Conservation (phyloP, 176 grass and related monocot genomes). For the Ensete ventricosum region DNA sequence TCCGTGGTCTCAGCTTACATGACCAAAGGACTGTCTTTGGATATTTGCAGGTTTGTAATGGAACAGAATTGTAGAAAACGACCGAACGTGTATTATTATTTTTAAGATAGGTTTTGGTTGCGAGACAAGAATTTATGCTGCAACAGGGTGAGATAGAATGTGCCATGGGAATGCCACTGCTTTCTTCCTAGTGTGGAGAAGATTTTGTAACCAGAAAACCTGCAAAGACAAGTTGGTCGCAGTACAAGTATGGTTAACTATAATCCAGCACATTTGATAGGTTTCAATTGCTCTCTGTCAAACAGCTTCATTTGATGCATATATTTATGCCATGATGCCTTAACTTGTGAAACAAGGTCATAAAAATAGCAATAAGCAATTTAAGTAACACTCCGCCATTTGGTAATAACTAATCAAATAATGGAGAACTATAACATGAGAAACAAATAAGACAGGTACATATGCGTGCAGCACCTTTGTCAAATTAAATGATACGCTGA, state of each 20-base stretch:
- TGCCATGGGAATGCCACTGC: conserved; percentile 37
- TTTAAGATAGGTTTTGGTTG: conserved; percentile 23
- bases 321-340: too few relatives aligned
- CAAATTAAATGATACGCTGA: too few relatives aligned
- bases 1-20: conserved; percentile 24
- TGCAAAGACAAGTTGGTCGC: not conserved
- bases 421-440: too few relatives aligned
- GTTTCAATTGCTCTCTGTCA: not conserved
- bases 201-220: not conserved
- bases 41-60: conserved; percentile 31
- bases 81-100: conserved; percentile 2
- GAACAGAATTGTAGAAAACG: conserved; percentile 19
- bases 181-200: not conserved
- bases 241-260: not conserved
- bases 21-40: conserved; percentile 22
- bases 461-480: too few relatives aligned
- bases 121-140: conserved; percentile 29
- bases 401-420: too few relatives aligned
- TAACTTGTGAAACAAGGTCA: too few relatives aligned
- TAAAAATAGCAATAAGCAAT: too few relatives aligned
- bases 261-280: not conserved
- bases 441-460: too few relatives aligned
- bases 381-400: too few relatives aligned
- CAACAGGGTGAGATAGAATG: conserved; percentile 29
- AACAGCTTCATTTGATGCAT: not conserved